Conservation (phyloP, 2,329 filamentous ascomycete genomes). For the Alternaria rosae region DNA sequence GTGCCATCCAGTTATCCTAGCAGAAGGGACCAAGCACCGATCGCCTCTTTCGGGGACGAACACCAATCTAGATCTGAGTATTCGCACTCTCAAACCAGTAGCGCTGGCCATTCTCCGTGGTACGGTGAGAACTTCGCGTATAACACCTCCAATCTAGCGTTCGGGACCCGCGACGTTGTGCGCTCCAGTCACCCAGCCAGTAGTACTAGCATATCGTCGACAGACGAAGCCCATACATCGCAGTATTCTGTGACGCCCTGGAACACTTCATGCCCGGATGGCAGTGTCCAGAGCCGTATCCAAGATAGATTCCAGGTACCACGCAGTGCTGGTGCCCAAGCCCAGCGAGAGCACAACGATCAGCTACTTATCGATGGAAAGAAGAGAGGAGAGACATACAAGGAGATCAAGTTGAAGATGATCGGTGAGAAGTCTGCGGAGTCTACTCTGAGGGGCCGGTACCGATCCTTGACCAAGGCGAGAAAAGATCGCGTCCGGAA, state of each 20-base stretch:
- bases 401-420: constrained; percentile 65
- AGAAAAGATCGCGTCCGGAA: constrained; percentile 69
- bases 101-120: constrained; percentile 13
- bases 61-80: constrained; percentile 9
- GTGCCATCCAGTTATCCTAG: not conserved
- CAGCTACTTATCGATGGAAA: constrained; percentile 61
- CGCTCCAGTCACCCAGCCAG: not conserved
- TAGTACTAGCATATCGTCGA: not conserved
- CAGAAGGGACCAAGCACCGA: not conserved
- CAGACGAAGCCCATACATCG: not conserved
- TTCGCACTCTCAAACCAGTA: constrained; percentile 17
- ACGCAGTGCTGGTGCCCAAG: constrained; percentile 5
- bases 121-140: constrained; percentile 4
- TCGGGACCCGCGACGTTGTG: not conserved
- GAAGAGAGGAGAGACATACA: constrained; percentile 67
- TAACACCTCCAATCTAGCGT: not conserved
- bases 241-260: not conserved
- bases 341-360: constrained; percentile 35
- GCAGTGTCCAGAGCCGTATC: not conserved
- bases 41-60: not conserved
- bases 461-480: constrained; percentile 69
- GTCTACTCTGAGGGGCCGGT: constrained; percentile 75
- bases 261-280: not conserved
- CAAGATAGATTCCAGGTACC: constrained; percentile 5
- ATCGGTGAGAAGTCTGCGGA: constrained; percentile 69